A percentile compares a stretch with the other conserved stretches of the same genome.
These are phyloP conservation scores for Luffa acutangula DNA, from an alignment of 306 rosid genomes.

Conservation along the genomic window DNA sequence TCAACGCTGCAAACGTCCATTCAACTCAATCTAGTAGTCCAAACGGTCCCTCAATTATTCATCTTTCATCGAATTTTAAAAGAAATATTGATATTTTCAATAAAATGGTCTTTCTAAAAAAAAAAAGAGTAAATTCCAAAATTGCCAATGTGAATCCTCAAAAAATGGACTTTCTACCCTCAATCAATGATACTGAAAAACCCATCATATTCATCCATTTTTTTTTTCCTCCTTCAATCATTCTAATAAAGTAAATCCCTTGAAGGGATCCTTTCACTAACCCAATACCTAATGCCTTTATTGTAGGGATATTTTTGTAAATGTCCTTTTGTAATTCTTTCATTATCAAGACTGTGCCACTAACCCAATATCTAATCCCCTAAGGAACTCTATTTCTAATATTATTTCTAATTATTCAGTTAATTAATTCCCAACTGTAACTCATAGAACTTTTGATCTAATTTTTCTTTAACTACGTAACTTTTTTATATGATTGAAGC, in stretches of 20 bases:
- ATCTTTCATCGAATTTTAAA: too few species aligned
- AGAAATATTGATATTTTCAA: too few species aligned
- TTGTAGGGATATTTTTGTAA: neutral
- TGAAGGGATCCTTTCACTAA: neutral
- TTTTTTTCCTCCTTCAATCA: neutral
- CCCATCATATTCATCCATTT: neutral
- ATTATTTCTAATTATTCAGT: neutral
- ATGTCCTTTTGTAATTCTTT: neutral
- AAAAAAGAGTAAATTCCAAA: too few species aligned
- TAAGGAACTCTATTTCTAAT: neutral
- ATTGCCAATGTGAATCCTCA: neutral
- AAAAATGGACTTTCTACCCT: neutral
- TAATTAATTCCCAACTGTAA: neutral
- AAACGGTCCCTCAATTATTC: too few species aligned
- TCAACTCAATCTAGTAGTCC: too few species aligned
- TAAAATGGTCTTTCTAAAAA: too few species aligned
- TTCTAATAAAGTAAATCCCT: neutral
- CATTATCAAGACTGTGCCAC: neutral
- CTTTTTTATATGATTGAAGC: too few species aligned
- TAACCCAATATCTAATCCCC: neutral
- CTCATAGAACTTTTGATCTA: neutral
- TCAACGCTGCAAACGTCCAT: too few species aligned
- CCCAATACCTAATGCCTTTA: neutral
- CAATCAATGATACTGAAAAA: neutral
- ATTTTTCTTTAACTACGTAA: too few species aligned